These are phyloP conservation scores for Leccinum proliferum DNA, from an alignment of 1,284 basidiomycete genomes.

Conservation along the genomic window DNA sequence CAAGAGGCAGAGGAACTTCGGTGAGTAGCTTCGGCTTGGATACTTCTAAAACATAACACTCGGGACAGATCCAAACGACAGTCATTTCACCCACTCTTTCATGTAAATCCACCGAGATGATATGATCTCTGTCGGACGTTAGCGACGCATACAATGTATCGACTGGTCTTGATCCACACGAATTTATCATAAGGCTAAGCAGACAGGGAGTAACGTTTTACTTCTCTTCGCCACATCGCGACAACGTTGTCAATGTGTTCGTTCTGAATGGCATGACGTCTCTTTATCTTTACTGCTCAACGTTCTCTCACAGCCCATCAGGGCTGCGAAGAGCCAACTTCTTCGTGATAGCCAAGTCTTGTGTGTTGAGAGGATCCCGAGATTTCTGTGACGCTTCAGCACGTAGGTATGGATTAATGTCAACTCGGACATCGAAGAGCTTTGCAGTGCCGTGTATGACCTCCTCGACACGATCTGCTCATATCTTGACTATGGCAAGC, in stretches of 20 bases:
- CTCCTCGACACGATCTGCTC: constrained; percentile 63
- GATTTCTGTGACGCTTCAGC: constrained; percentile 46
- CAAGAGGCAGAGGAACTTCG: constrained; percentile 34
- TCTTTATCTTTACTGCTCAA: background rate
- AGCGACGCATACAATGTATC: constrained; percentile 82
- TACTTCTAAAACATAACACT: constrained; percentile 9
- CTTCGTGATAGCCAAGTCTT: constrained; percentile 53
- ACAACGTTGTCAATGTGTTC: constrained; percentile 69
- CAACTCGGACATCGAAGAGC: constrained; percentile 64
- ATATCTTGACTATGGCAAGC: constrained; percentile 73
- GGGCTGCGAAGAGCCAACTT: constrained; percentile 58
- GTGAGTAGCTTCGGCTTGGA: constrained; percentile 34
- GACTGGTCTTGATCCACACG: constrained; percentile 67
- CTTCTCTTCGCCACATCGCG: constrained; percentile 63
- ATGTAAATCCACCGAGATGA: constrained; percentile 74
- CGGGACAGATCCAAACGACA: constrained; percentile 52
- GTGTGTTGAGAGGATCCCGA: constrained; percentile 63
- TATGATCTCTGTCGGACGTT: constrained; percentile 65
- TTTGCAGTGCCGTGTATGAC: constrained; percentile 74
- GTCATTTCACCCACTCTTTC: constrained; percentile 56
- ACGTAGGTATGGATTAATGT: too few species aligned
- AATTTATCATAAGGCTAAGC: constrained; percentile 75
- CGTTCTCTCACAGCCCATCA: constrained; percentile 44
- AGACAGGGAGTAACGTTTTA: constrained; percentile 65
- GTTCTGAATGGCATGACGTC: background rate